Evolutionary conservation across 2,329 filamentous ascomycete genomes (phyloP).

Genomic region (Helicocarpus griseus): DNA sequence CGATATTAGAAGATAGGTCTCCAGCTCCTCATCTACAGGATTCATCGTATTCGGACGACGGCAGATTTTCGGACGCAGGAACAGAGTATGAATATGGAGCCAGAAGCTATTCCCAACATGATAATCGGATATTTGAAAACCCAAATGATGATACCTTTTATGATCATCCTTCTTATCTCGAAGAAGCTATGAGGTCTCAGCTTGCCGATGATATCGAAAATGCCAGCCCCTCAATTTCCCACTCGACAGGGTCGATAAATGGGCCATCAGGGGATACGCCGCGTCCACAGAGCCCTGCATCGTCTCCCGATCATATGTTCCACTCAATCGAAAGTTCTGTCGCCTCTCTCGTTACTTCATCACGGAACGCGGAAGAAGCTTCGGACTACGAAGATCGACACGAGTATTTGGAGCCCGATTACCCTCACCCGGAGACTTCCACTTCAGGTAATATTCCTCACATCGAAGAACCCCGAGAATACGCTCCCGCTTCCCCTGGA

Average conservation of each 20-base stretch:
- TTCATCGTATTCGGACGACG: conserved; percentile 28
- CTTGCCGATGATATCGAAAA: conserved; percentile 24
- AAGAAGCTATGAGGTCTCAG: conserved; percentile 29
- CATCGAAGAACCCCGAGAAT: background rate
- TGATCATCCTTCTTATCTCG: conserved; percentile 30
- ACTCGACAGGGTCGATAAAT: conserved; percentile 6
- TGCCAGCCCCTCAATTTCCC: conserved; percentile 8
- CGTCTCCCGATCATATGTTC: conserved; percentile 3
- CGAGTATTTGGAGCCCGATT: background rate
- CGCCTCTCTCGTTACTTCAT: background rate
- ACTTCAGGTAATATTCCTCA: background rate
- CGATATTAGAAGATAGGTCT: background rate
- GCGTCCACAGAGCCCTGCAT: conserved; percentile 12
- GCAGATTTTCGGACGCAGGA: conserved; percentile 34
- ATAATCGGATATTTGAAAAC: conserved; percentile 18
- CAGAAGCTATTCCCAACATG: conserved; percentile 19
- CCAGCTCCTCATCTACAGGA: conserved; percentile 11
- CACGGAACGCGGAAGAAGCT: background rate
- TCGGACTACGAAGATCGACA: background rate
- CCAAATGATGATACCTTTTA: conserved; percentile 21
- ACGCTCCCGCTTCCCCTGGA: background rate
- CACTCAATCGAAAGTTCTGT: background rate
- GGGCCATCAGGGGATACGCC: conserved; percentile 9
- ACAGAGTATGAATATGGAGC: conserved; percentile 25
- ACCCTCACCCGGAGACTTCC: background rate